Evolutionary conservation across 148 eudicot species (phyloP).

Genomic region (Cornus controversa): DNA sequence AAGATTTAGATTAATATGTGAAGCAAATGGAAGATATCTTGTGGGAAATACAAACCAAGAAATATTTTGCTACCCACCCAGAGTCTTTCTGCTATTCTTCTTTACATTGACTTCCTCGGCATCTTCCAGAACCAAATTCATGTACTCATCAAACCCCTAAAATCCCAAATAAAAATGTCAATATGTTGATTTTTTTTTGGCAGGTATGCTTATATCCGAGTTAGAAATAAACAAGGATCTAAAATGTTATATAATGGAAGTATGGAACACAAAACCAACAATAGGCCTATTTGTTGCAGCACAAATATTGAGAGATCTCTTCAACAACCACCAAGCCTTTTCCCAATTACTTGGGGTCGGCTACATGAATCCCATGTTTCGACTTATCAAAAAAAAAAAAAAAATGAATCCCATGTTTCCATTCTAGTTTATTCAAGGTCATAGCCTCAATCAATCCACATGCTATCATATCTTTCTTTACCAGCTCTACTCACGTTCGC

Average conservation of each 20-base stretch:
- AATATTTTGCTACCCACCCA: conserved; percentile 29
- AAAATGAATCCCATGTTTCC: too few species aligned
- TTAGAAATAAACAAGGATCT: background rate
- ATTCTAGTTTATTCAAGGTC: too few species aligned
- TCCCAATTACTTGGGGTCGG: too few species aligned
- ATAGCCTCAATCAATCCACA: too few species aligned
- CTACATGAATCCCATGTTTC: too few species aligned
- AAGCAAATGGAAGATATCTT: background rate
- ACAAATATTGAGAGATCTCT: background rate
- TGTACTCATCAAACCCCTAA: conserved; percentile 83
- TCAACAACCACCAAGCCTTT: too few species aligned
- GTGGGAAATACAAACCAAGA: background rate
- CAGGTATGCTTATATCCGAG: background rate
- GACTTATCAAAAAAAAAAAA: too few species aligned
- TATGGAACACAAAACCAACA: background rate
- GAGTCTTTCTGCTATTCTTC: conserved; percentile 68
- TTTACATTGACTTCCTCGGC: conserved; percentile 78
- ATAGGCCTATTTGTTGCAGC: background rate
- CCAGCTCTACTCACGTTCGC: too few species aligned
- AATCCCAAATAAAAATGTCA: background rate
- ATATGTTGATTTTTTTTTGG: background rate
- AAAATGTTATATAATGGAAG: background rate
- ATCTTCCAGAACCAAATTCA: conserved; percentile 80
- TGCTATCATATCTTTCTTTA: too few species aligned
- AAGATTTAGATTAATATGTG: background rate